A percentile compares a stretch with the other conserved stretches of the same genome.
Evolutionary conservation across 768 basidiomycete species (phyloP).

Genomic region (Trametes cubensis): DNA sequence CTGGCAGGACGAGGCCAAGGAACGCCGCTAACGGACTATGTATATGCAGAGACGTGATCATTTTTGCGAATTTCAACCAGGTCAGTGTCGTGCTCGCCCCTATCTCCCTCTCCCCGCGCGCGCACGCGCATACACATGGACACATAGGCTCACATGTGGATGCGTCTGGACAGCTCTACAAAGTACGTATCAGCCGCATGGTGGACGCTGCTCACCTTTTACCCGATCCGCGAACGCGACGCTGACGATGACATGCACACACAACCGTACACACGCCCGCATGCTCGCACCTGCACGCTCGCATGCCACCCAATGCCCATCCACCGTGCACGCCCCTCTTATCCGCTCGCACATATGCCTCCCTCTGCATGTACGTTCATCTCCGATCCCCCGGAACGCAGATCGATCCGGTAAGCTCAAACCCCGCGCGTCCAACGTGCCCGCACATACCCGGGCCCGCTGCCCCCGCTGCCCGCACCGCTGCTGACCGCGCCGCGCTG

Average conservation of each 20-base stretch:
- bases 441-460: not conserved
- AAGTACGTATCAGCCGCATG: slow-evolving; percentile 34
- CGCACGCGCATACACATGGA: slow-evolving; percentile 6
- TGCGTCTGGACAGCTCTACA: slow-evolving; percentile 43
- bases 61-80: slow-evolving; percentile 60
- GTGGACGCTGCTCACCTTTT: too few relatives aligned
- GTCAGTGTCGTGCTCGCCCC: slow-evolving; percentile 26
- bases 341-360: too few relatives aligned
- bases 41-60: slow-evolving; percentile 41
- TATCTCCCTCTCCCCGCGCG: not conserved
- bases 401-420: slow-evolving; percentile 23
- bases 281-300: too few relatives aligned
- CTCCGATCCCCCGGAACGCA: not conserved
- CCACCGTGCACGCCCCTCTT: too few relatives aligned
- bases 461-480: not conserved
- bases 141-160: slow-evolving; percentile 20
- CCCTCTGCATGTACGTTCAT: not conserved
- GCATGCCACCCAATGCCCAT: too few relatives aligned
- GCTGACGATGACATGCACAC: too few relatives aligned
- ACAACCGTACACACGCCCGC: too few relatives aligned
- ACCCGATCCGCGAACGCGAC: not conserved
- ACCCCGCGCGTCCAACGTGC: not conserved
- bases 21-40: not conserved
- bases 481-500: not conserved
- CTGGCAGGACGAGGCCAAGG: not conserved